These are phyloP conservation scores for Mytilinidion resinicola DNA, from an alignment of 495 filamentous ascomycete genomes.

Conservation along the genomic window DNA sequence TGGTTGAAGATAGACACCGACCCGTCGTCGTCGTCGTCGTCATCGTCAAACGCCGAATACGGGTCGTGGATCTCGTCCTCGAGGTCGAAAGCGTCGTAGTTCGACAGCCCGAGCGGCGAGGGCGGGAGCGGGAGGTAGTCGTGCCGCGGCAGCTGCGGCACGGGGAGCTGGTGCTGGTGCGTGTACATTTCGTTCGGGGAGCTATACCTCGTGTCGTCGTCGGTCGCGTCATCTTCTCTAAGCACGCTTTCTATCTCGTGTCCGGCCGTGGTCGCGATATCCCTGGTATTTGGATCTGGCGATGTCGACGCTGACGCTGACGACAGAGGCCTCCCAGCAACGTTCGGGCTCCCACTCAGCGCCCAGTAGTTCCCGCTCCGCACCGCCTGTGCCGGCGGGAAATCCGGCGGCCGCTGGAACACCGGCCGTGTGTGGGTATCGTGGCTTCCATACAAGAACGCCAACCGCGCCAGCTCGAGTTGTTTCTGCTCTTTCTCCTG, in stretches of 20 bases:
- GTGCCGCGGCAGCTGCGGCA: slow-evolving; percentile 12
- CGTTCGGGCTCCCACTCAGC: background rate
- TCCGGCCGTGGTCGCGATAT: too few species aligned
- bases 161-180: slow-evolving; percentile 6
- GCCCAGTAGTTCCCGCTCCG: background rate
- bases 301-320: background rate
- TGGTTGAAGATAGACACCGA: background rate
- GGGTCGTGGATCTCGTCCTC: slow-evolving; percentile 36
- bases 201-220: background rate
- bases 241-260: too few species aligned
- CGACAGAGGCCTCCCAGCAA: background rate
- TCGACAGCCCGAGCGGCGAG: slow-evolving; percentile 40
- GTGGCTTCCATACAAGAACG: slow-evolving; percentile 21
- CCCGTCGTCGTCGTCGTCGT: slow-evolving; percentile 22
- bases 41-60: slow-evolving; percentile 18
- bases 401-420: background rate
- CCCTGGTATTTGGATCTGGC: background rate
- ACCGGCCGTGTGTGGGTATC: slow-evolving; percentile 19
- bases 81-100: slow-evolving; percentile 46
- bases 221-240: background rate
- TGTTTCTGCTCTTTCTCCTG: slow-evolving; percentile 23
- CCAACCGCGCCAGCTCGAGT: slow-evolving; percentile 16
- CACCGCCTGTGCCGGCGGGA: slow-evolving; percentile 2
- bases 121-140: slow-evolving; percentile 33
- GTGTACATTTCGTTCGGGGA: slow-evolving; percentile 21